Evolutionary conservation across 2,329 filamentous ascomycete genomes (phyloP), one percentile per base, ranked within the genome.

Genomic region (Pseudogymnoascus sp.): DNA sequence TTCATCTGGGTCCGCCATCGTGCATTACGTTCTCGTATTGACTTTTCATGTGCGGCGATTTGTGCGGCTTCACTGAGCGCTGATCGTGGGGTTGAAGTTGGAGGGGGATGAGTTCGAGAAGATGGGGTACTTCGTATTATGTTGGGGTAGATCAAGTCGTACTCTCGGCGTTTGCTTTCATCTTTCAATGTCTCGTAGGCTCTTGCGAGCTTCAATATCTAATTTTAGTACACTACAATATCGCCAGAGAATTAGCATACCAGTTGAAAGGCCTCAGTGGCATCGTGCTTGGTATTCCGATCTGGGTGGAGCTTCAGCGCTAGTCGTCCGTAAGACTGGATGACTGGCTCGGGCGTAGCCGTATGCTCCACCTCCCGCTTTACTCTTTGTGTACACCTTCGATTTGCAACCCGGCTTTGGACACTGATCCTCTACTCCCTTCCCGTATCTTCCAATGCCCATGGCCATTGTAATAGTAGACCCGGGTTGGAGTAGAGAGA

Each of bases 151-250:
- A 71, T 66, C 60, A 66, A 63, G 55, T 76, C 70, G 67, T 76
- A 76, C 7, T 31, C 61, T 65, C 66, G 67, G 11, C 74, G 73
- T 65, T 69, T 66, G 41, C 4, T 61, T 63, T 68, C 68, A 61
- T 75, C 70, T 21, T 70, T 72, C 52, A 75, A 66, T n/a, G 72
- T 75, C 61, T 74, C 72, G 62, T 75, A 75, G 35, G 74, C 74
- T 66, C 38, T 60, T 60, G 38, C 65, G 19, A 76, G 69, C 74
- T 76, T 62, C 19, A 61, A 62, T 43, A 35, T 41, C 39, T 43
- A 2, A 55, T 49, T 52, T 63, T 43, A 63, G 61, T n/a, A 61
- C n/a, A 23, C 10, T 26, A 37, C 29, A 37, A 58, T 59, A 60
- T 63, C 10, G 12, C 12, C 11, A 6, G 52, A 59, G 61, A 61